phyloP scores from a whole-genome alignment of 2,329 filamentous ascomycete species.

The Calonectria ilicicola region DNA sequence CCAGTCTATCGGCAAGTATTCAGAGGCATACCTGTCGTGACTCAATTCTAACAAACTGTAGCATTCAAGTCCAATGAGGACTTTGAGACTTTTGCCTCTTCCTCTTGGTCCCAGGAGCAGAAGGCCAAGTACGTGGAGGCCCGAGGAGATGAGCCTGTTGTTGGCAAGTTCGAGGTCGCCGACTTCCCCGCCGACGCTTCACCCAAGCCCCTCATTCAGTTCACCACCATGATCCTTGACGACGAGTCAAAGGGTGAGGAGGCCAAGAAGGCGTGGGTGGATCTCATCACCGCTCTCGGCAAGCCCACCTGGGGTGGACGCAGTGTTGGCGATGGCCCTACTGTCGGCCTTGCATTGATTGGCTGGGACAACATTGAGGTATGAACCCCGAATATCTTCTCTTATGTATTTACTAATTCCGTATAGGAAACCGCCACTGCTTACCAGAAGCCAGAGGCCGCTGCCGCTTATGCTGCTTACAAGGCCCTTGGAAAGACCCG shows the following conservation, averaged over 20 bases:
- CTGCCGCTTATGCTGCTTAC: constrained; percentile 15
- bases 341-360: constrained; percentile 15
- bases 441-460: constrained; percentile 19
- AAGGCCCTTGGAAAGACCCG: constrained; percentile 13
- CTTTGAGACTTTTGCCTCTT: constrained; percentile 8
- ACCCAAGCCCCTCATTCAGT: constrained; percentile 16
- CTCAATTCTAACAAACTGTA: not conserved
- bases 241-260: constrained; percentile 2
- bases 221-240: constrained; percentile 17
- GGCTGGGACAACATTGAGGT: constrained; percentile 28
- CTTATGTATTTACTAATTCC: not conserved
- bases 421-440: constrained; percentile 14
- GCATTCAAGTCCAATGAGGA: constrained; percentile 23
- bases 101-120: constrained; percentile 17
- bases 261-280: constrained; percentile 11
- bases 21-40: not conserved
- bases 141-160: not conserved
- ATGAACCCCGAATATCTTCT: not conserved
- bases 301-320: constrained; percentile 21
- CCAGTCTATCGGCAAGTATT: constrained; percentile 12
- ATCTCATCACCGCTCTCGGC: constrained; percentile 5
- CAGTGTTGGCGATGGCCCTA: constrained; percentile 16
- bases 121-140: not conserved
- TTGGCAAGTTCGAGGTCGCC: constrained; percentile 17
- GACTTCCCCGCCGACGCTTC: constrained; percentile 8